Base-by-base conservation (phyloP, 106 monocot genomes). In the Allium sativum region DNA sequence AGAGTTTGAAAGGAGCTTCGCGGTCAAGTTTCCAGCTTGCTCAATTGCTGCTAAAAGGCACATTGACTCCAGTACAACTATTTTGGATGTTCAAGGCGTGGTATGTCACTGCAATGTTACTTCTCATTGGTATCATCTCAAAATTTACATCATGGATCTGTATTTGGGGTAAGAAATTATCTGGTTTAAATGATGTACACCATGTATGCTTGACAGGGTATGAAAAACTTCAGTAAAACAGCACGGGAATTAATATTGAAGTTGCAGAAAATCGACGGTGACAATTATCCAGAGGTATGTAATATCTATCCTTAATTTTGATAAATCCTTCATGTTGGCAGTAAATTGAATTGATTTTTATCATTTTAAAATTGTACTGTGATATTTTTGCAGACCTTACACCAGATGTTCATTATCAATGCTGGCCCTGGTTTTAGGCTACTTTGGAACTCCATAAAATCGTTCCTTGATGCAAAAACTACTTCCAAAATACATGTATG, bases 61-160 rank as follows among this genome's bases (percentile, higher is more conserved):
- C 69, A 76, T 86, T 45, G 82, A 86, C 67, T 70, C 74, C 13
- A 82, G 75, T 44, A 86, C 86, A 12, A 82, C 86, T 19, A 82
- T 86, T 70, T 72, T 86, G 21, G 82, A 86, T 81, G 86, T 86
- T 16, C 86, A 86, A 48, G 86, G 86, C 17, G 82, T 86, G 78
- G 86, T 86, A 82, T 58, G 81, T 68, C 52, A 43, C 18, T 9
- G 7, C 12, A 15, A 48, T n/a, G 45, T 58, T 18, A 44, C 44
- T 20, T 15, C 14, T 58, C 1, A 17, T 45, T 17, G 56, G 17
- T 21, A 21, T 56, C 6, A 21, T 21, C 18, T 21, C 8, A 13
- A 7, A 56, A 56, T n/a, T 22, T 21, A 56, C 11, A 21, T 10
- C 21, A 21, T 21, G 0, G 0, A 31, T 31, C 31, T 31, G 31